Evolutionary conservation across 768 basidiomycete genomes (phyloP), one percentile per base, ranked within the genome.

Genomic region (Cantharellus anzutake): DNA sequence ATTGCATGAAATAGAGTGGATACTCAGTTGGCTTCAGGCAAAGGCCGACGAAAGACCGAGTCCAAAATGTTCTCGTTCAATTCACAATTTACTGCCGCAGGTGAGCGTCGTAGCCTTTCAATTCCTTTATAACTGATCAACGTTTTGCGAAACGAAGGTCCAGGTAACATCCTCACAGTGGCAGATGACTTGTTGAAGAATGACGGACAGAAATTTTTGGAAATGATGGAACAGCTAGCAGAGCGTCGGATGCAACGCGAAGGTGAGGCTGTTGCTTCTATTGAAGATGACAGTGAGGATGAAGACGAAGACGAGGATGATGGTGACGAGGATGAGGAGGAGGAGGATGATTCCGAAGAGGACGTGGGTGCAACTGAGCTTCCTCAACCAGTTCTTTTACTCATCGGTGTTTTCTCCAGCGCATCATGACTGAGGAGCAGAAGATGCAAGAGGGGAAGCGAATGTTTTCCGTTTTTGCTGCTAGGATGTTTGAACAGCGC

Each of bases 171-270:
- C 69, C 77, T 99, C 51, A 99, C 96, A 29, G 94, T 99, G 58
- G 96, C 96, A 52, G 96, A 99, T 68, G 96, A 99, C 73, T 79
- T 99, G 51, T 77, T 99, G 66, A 96, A 96, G 76, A 98, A 98
- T 67, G 93, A 99, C 67, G 94, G 94, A 2, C 89, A 92, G 67
- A 97, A 96, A 74, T 99, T 99, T 74, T 74, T 99, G 66, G 96
- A 99, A 75, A 99, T 99, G 96, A 99, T 99, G 96, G 96, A 98
- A 70, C 91, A 94, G 71, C 79, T 99, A 20, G 93, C 94, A 0
- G 91, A 96, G 67, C 80, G 90, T 56, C 80, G 94, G 51, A 89
- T 94, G 79, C 84, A 87, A 65, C 79, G 93, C 3, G 93, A 97
- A 68, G 86, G 92, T 65, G 76, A 78, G 67, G 75, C 72, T 0